Percentiles rank a stretch among this genome's conserved stretches.
These are phyloP conservation scores for Lactifluus pinguis DNA, from an alignment of 768 basidiomycete genomes.

Conservation along the genomic window DNA sequence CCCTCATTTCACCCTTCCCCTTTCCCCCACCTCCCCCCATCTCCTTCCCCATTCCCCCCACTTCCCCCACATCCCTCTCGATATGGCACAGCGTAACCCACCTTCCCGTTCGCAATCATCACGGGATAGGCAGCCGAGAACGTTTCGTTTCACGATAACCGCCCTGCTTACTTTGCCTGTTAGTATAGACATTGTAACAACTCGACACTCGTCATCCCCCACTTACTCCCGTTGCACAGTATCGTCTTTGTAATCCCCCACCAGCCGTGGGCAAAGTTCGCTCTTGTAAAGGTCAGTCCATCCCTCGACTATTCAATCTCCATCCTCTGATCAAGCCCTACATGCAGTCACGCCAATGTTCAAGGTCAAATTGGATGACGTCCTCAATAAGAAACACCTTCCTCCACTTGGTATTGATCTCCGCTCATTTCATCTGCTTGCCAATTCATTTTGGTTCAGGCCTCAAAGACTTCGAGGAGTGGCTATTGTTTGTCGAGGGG, in stretches of 20 bases:
- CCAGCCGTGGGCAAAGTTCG: constrained; percentile 60
- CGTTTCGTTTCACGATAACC: constrained; percentile 27
- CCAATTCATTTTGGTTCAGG: constrained; percentile 1
- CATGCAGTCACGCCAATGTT: constrained; percentile 48
- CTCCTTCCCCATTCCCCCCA: neutral
- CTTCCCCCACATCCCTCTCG: neutral
- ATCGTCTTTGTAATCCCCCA: constrained; percentile 57
- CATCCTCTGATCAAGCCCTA: neutral
- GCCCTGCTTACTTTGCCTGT: constrained; percentile 35
- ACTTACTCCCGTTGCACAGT: constrained; percentile 19
- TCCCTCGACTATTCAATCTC: neutral
- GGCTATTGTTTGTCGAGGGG: constrained; percentile 70
- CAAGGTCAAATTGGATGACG: constrained; percentile 61
- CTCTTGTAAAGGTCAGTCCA: constrained; percentile 44
- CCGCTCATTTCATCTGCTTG: neutral
- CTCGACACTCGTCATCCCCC: neutral
- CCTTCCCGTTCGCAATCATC: constrained; percentile 5
- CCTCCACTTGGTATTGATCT: constrained; percentile 54
- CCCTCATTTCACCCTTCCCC: too few relatives aligned
- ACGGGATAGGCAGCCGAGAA: constrained; percentile 24
- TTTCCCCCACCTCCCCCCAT: too few relatives aligned
- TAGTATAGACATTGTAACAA: constrained; percentile 16
- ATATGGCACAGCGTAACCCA: constrained; percentile 7
- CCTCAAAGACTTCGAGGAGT: constrained; percentile 54
- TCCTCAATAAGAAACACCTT: constrained; percentile 66